Evolutionary conservation across 371 early-diverging fungal species (phyloP).

Genomic region (Mucor velutinosus): DNA sequence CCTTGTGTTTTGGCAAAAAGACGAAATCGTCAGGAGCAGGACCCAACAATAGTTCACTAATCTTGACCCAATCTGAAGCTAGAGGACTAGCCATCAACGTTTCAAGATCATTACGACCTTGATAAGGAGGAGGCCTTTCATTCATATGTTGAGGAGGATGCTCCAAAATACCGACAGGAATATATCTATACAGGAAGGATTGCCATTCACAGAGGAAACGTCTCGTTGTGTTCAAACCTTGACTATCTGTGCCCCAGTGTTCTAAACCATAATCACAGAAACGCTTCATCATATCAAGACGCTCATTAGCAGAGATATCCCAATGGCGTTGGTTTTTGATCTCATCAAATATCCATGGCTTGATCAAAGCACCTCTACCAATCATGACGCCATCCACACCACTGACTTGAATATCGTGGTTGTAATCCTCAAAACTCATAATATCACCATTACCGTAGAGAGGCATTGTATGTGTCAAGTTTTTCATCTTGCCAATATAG

Average conservation of each 20-base stretch:
- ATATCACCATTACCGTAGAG: conserved; percentile 92
- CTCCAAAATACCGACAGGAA: conserved; percentile 93
- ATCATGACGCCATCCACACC: conserved; percentile 92
- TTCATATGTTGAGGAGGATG: conserved; percentile 90
- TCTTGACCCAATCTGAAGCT: conserved; percentile 90
- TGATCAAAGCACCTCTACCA: conserved; percentile 85
- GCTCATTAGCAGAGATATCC: conserved; percentile 92
- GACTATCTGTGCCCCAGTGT: conserved; percentile 94
- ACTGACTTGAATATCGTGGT: conserved; percentile 58
- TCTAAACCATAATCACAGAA: conserved; percentile 90
- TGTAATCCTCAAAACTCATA: conserved; percentile 85
- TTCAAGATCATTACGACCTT: conserved; percentile 91
- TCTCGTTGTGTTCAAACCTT: conserved; percentile 85
- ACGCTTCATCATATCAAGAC: conserved; percentile 86
- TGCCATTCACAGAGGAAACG: conserved; percentile 94
- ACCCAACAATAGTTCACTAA: conserved; percentile 78
- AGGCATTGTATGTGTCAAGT: conserved; percentile 47
- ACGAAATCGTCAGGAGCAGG: conserved; percentile 84
- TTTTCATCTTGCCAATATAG: conserved; percentile 73
- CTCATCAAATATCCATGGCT: conserved; percentile 98
- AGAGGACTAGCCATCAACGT: conserved; percentile 89
- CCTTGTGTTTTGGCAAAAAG: conserved; percentile 93
- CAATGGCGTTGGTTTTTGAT: conserved; percentile 84
- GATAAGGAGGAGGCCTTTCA: conserved; percentile 85
- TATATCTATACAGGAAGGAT: conserved; percentile 79